Evolutionary conservation across 768 basidiomycete genomes (phyloP).

Genomic region (Auriculariales sp.): DNA sequence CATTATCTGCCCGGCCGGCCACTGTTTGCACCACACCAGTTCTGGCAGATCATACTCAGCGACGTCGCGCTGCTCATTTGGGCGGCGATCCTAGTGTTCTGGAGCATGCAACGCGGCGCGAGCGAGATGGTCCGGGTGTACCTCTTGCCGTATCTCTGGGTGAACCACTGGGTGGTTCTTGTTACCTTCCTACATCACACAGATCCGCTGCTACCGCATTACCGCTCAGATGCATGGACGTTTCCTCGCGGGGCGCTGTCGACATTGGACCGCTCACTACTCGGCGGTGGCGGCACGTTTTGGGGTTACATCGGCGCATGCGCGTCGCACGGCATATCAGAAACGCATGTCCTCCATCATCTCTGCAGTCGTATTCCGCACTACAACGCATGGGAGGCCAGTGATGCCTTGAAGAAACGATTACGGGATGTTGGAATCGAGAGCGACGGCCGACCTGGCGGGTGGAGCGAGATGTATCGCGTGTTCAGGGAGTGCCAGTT

Average conservation of each 20-base stretch:
- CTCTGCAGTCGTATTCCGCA: constrained; percentile 95
- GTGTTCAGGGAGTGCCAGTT: constrained; percentile 73
- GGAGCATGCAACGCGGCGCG: constrained; percentile 51
- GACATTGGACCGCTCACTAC: constrained; percentile 73
- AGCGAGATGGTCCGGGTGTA: constrained; percentile 64
- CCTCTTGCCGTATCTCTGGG: constrained; percentile 81
- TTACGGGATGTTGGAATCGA: constrained; percentile 43
- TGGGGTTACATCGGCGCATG: constrained; percentile 77
- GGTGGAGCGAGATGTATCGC: constrained; percentile 70
- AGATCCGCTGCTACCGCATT: constrained; percentile 88
- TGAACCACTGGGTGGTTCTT: constrained; percentile 88
- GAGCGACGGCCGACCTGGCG: constrained; percentile 57
- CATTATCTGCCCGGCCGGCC: constrained; percentile 59
- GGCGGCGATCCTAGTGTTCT: constrained; percentile 39
- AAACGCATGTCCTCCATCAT: constrained; percentile 89
- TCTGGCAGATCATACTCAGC: constrained; percentile 63
- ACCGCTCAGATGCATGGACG: constrained; percentile 76
- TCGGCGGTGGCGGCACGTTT: constrained; percentile 63
- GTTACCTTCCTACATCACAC: constrained; percentile 99
- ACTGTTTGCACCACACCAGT: constrained; percentile 76
- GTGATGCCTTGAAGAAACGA: constrained; percentile 66
- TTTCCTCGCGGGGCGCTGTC: constrained; percentile 88
- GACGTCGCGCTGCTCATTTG: constrained; percentile 70
- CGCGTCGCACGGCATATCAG: constrained; percentile 83
- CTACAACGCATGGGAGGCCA: constrained; percentile 90